Evolutionary conservation across 345 rosid genomes (phyloP).

Genomic region (Euclidium syriacum): DNA sequence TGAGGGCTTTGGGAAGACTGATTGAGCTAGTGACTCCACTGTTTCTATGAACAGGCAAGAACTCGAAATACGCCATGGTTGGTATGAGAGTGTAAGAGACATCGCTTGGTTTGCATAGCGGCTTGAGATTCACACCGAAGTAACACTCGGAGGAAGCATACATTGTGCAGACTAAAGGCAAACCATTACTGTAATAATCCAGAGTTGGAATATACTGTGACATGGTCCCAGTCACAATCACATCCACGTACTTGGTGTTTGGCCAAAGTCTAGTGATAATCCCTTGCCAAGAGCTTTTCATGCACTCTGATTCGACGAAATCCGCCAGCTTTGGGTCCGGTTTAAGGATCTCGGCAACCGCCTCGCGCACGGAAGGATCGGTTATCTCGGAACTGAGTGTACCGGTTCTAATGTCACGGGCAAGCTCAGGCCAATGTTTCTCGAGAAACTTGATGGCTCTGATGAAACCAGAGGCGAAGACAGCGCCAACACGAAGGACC

Average conservation of each 20-base stretch:
- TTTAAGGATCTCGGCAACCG: slow-evolving; percentile 54
- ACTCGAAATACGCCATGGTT: slow-evolving; percentile 91
- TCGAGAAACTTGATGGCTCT: slow-evolving; percentile 72
- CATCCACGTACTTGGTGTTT: slow-evolving; percentile 83
- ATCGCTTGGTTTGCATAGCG: slow-evolving; percentile 79
- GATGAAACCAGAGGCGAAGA: slow-evolving; percentile 81
- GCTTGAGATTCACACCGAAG: slow-evolving; percentile 82
- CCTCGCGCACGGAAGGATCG: slow-evolving; percentile 49
- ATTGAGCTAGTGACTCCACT: slow-evolving; percentile 56
- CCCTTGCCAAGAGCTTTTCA: slow-evolving; percentile 58
- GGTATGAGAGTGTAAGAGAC: slow-evolving; percentile 90
- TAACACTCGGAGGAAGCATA: slow-evolving; percentile 98
- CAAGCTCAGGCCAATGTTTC: slow-evolving; percentile 53
- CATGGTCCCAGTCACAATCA: slow-evolving; percentile 98
- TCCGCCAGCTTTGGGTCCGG: slow-evolving; percentile 61
- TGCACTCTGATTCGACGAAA: slow-evolving; percentile 50
- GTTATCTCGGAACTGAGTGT: slow-evolving; percentile 45
- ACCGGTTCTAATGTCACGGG: slow-evolving; percentile 49
- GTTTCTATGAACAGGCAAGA: slow-evolving; percentile 75
- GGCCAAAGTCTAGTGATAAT: slow-evolving; percentile 78
- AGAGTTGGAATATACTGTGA: slow-evolving; percentile 95
- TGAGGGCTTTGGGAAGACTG: slow-evolving; percentile 58
- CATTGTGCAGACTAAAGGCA: slow-evolving; percentile 95
- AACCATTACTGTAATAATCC: slow-evolving; percentile 76
- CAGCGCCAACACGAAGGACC: slow-evolving; percentile 77